A percentile compares a stretch with the other conserved stretches of the same genome.
These are phyloP conservation scores for Huntiella abstrusa DNA, from an alignment of 2,329 filamentous ascomycete genomes.

Conservation along the genomic window DNA sequence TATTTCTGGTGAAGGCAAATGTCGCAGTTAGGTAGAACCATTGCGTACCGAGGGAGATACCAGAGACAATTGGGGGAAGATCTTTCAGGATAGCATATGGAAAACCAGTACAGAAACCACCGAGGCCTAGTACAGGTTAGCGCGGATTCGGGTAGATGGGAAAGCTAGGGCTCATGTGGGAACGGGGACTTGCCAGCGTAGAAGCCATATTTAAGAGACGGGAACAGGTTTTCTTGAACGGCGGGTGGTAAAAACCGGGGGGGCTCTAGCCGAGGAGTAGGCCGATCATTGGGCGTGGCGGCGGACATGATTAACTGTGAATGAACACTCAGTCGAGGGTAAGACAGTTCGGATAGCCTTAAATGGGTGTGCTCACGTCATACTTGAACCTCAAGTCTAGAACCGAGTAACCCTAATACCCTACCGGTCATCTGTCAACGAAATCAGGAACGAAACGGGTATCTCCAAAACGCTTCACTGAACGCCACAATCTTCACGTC, in stretches of 20 bases:
- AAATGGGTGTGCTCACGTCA: too few relatives aligned
- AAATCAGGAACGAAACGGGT: too few relatives aligned
- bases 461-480: too few relatives aligned
- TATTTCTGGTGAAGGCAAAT: slow-evolving; percentile 32
- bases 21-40: slow-evolving; percentile 45
- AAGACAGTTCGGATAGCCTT: too few relatives aligned
- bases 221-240: slow-evolving; percentile 4
- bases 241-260: slow-evolving; percentile 9
- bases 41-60: slow-evolving; percentile 53
- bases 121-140: slow-evolving; percentile 22
- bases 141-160: not conserved
- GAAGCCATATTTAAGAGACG: slow-evolving; percentile 6
- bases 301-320: not conserved
- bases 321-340: too few relatives aligned
- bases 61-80: slow-evolving; percentile 49
- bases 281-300: not conserved
- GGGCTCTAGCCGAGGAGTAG: slow-evolving; percentile 2
- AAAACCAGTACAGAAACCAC: slow-evolving; percentile 46
- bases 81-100: slow-evolving; percentile 54
- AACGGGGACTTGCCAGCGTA: slow-evolving; percentile 3
- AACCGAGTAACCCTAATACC: too few relatives aligned
- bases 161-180: not conserved
- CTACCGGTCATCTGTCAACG: too few relatives aligned
- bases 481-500: too few relatives aligned
- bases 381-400: too few relatives aligned